Conservation (phyloP, 495 filamentous ascomycete species). For the Xeromyces bisporus region DNA sequence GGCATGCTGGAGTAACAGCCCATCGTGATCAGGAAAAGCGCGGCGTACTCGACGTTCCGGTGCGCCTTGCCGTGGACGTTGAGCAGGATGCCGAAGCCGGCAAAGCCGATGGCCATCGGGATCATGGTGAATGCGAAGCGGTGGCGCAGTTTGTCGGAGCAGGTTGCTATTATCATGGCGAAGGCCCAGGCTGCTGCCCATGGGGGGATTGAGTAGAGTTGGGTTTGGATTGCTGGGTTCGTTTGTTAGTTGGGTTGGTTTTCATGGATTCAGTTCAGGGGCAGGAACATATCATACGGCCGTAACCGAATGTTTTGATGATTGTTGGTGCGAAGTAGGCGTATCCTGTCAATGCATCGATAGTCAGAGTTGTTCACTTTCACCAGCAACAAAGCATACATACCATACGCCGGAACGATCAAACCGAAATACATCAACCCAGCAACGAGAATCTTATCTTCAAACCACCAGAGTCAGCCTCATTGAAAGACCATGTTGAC, state of each 20-base stretch:
- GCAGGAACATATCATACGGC: constrained; percentile 10
- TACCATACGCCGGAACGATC: constrained; percentile 72
- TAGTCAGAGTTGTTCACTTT: neutral
- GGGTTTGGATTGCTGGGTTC: constrained; percentile 60
- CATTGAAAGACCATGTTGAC: too few relatives aligned
- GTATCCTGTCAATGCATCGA: constrained; percentile 21
- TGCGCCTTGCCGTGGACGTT: constrained; percentile 41
- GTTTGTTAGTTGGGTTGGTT: too few relatives aligned
- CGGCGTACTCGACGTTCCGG: constrained; percentile 46
- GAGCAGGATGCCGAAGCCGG: constrained; percentile 58
- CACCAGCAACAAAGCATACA: constrained; percentile 10
- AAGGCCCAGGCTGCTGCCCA: constrained; percentile 68
- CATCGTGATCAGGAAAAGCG: constrained; percentile 52
- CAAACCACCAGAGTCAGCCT: constrained; percentile 3
- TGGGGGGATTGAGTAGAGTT: constrained; percentile 69
- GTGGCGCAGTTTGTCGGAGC: constrained; percentile 51
- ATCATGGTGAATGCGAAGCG: constrained; percentile 59
- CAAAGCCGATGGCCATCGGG: constrained; percentile 45
- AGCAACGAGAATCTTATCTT: constrained; percentile 52
- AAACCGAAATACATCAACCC: constrained; percentile 74
- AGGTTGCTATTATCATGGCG: constrained; percentile 51
- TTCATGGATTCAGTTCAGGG: too few relatives aligned
- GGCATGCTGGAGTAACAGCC: constrained; percentile 60
- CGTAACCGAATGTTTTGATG: constrained; percentile 48
- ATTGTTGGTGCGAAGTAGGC: constrained; percentile 70